phyloP scores from a whole-genome alignment of 768 basidiomycete species.

The Scleroderma bovista region DNA sequence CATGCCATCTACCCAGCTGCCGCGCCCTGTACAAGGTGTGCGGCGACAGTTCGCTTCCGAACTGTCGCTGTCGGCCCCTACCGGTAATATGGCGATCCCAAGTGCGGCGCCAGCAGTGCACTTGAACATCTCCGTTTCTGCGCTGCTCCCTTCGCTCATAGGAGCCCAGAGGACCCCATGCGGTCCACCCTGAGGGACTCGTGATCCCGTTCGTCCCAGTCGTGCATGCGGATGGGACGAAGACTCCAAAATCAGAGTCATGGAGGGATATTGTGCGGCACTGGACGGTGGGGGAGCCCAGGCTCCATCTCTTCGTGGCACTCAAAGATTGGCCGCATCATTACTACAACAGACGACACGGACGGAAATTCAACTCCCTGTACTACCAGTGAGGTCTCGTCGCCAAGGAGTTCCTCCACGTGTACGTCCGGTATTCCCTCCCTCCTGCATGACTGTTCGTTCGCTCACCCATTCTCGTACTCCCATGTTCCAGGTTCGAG shows the following conservation, averaged over 20 bases:
- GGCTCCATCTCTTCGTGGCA: neutral
- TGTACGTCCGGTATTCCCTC: neutral
- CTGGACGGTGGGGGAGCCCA: neutral
- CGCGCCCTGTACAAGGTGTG: no score
- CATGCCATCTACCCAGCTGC: no score
- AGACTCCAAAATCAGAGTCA: conserved; percentile 10
- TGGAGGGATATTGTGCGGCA: conserved; percentile 6
- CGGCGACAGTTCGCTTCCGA: no score
- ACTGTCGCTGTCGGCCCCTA: no score
- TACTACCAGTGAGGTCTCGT: neutral
- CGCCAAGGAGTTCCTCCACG: neutral
- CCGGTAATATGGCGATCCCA: no score
- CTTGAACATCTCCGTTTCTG: neutral
- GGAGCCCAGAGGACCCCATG: neutral
- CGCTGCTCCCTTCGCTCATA: neutral
- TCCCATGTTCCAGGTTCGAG: neutral
- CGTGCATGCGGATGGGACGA: conserved; percentile 9
- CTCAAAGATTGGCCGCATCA: conserved; percentile 6
- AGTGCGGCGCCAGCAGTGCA: no score
- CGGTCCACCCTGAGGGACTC: neutral
- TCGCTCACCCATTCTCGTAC: neutral
- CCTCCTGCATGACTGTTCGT: neutral
- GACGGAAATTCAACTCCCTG: neutral
- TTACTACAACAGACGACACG: neutral
- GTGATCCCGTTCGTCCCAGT: neutral